Conservation (phyloP, 2,329 filamentous ascomycete genomes). For the Diaporthe ampelina region DNA sequence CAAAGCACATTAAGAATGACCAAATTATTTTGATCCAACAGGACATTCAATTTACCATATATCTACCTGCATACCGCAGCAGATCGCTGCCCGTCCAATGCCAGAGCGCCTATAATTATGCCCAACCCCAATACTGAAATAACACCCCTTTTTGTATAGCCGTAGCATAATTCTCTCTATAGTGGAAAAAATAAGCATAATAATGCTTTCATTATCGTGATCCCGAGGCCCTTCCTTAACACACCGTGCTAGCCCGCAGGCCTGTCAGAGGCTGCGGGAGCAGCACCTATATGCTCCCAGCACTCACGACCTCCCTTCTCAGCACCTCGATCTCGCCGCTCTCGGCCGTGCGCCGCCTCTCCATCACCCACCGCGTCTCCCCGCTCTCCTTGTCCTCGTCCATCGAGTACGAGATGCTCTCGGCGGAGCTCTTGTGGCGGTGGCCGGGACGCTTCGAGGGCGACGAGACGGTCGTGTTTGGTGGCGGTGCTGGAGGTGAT, state of each 20-base stretch:
- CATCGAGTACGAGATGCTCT: constrained; percentile 78
- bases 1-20: too few relatives aligned
- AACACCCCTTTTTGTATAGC: constrained; percentile 21
- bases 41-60: constrained; percentile 20
- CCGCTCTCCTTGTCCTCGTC: constrained; percentile 67
- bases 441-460: constrained; percentile 57
- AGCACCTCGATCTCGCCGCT: constrained; percentile 76
- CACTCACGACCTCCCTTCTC: constrained; percentile 74
- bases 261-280: neutral
- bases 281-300: constrained; percentile 59
- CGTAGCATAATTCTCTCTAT: constrained; percentile 37
- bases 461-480: constrained; percentile 39
- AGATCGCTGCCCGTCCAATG: neutral
- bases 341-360: constrained; percentile 76
- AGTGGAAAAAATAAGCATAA: constrained; percentile 5
- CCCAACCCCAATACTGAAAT: neutral
- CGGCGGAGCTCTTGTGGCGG: constrained; percentile 69
- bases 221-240: neutral
- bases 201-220: constrained; percentile 17
- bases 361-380: constrained; percentile 77
- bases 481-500: constrained; percentile 5
- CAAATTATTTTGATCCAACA: neutral
- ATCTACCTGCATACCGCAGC: neutral
- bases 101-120: constrained; percentile 12
- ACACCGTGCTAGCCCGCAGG: neutral